phyloP scores from a whole-genome alignment of 179 eudicot genomes.

The Heliamphora pulchella region DNA sequence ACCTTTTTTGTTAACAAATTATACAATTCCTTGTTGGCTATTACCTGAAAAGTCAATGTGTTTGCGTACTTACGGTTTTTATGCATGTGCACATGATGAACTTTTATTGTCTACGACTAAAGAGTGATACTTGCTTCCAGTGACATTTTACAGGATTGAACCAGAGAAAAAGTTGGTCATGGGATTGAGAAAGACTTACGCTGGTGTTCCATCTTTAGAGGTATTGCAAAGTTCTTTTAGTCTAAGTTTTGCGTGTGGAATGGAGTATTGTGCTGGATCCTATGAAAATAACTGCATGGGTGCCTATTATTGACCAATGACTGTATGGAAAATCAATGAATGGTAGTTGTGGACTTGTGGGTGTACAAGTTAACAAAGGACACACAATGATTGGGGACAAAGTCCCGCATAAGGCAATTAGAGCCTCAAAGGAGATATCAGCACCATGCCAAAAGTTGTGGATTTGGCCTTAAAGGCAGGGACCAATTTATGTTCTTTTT shows the following conservation, averaged over 20 bases:
- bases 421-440: too few species aligned
- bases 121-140: constrained; percentile 16
- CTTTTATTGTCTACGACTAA: background rate
- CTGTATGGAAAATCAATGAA: background rate
- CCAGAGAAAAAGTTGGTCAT: constrained; percentile 32
- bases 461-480: too few species aligned
- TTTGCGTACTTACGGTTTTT: background rate
- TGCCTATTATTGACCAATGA: background rate
- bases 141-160: constrained; percentile 34
- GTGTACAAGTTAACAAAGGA: too few species aligned
- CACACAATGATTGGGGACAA: too few species aligned
- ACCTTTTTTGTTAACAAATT: background rate
- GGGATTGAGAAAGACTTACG: constrained; percentile 28
- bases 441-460: too few species aligned
- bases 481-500: too few species aligned
- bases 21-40: background rate
- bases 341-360: too few species aligned
- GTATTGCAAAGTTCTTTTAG: constrained; percentile 14
- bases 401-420: too few species aligned
- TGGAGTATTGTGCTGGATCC: background rate
- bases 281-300: background rate
- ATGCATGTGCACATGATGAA: background rate
- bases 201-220: constrained; percentile 15
- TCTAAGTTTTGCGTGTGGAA: background rate
- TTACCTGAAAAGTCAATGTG: background rate